Evolutionary conservation across 179 eudicot species (phyloP).

Genomic region (Silene noctiflora): DNA sequence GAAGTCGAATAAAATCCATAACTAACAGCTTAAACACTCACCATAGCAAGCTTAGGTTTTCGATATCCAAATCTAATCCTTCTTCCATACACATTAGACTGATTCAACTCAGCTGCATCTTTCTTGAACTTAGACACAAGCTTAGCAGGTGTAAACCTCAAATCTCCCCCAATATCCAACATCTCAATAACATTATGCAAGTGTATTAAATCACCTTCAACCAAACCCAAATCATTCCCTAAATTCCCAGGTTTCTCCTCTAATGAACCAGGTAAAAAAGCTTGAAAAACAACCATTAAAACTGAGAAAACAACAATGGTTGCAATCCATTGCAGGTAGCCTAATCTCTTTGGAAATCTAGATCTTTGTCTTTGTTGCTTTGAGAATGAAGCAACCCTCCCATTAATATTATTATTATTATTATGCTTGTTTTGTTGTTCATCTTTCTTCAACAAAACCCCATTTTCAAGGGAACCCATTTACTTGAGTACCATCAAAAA

Average conservation of each 20-base stretch:
- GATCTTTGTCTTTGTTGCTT: slow-evolving; percentile 58
- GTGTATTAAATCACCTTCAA: slow-evolving; percentile 37
- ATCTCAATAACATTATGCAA: slow-evolving; percentile 38
- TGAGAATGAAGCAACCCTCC: slow-evolving; percentile 38
- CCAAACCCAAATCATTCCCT: slow-evolving; percentile 19
- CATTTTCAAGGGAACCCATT: slow-evolving; percentile 77
- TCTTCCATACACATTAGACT: slow-evolving; percentile 29
- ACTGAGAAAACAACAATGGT: slow-evolving; percentile 53
- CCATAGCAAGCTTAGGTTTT: slow-evolving; percentile 84
- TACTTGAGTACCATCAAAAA: slow-evolving; percentile 39
- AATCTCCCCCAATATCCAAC: slow-evolving; percentile 68
- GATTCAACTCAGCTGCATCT: slow-evolving; percentile 43
- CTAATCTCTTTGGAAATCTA: slow-evolving; percentile 56
- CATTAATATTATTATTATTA: background rate
- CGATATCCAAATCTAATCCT: slow-evolving; percentile 60
- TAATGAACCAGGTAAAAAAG: slow-evolving; percentile 61
- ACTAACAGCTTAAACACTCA: slow-evolving; percentile 32
- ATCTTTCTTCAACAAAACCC: slow-evolving; percentile 50
- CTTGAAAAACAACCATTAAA: slow-evolving; percentile 48
- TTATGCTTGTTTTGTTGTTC: slow-evolving; percentile 28
- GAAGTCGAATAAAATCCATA: background rate
- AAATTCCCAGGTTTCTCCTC: slow-evolving; percentile 45
- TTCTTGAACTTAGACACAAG: slow-evolving; percentile 48
- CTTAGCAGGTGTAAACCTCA: slow-evolving; percentile 53
- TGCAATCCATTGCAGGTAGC: slow-evolving; percentile 60